Evolutionary conservation across 768 basidiomycete species (phyloP).

Genomic region (Leucocoprinus birnbaumii): DNA sequence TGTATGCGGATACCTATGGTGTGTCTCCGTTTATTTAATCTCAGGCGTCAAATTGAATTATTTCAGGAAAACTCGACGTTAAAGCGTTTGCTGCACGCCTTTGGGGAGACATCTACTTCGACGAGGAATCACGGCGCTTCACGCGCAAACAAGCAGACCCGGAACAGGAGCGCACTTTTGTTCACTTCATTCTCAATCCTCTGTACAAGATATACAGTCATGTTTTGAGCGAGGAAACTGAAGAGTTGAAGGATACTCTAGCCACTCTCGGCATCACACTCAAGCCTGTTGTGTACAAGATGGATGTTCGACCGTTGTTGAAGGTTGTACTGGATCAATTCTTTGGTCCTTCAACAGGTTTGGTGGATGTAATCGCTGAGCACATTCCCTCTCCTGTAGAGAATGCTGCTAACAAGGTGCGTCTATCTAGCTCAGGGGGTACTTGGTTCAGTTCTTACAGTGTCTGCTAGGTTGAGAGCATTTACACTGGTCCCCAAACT

Average conservation of each 20-base stretch:
- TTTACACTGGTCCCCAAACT: constrained; percentile 86
- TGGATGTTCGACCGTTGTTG: constrained; percentile 94
- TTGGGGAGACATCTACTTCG: constrained; percentile 98
- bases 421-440: constrained; percentile 6
- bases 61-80: constrained; percentile 74
- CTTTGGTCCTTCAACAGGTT: constrained; percentile 86
- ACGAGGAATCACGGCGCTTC: constrained; percentile 83
- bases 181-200: constrained; percentile 94
- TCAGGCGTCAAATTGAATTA: neutral
- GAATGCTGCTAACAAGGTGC: constrained; percentile 59
- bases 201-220: constrained; percentile 96
- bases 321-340: constrained; percentile 95
- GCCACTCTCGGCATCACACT: constrained; percentile 74
- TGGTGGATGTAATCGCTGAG: constrained; percentile 90
- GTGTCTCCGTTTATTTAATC: constrained; percentile 5
- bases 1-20: constrained; percentile 96
- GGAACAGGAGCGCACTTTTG: constrained; percentile 81
- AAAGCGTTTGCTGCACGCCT: constrained; percentile 83
- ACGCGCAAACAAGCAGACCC: constrained; percentile 80
- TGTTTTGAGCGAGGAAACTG: constrained; percentile 92
- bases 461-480: constrained; percentile 61
- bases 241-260: constrained; percentile 80
- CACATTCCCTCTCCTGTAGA: constrained; percentile 82
- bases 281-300: constrained; percentile 95
- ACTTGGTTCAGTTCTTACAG: neutral